These are phyloP conservation scores for Echium plantagineum DNA, from an alignment of 257 asterid species.

Conservation along the genomic window DNA sequence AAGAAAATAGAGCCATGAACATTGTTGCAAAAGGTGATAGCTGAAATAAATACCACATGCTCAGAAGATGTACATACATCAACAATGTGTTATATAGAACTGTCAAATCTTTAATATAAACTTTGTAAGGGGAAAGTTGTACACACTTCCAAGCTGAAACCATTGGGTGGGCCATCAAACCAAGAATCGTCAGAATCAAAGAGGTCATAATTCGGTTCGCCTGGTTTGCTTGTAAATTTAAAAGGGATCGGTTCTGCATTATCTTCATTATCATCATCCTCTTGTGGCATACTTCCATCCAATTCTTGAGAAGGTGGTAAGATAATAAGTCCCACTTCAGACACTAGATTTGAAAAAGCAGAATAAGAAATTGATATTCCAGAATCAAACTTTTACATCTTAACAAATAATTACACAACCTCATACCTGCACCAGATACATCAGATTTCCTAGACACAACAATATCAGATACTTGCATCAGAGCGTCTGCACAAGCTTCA, in stretches of 20 bases:
- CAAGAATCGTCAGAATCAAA: slow-evolving; percentile 68
- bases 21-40: slow-evolving; percentile 79
- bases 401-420: background rate
- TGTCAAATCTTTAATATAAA: background rate
- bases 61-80: background rate
- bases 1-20: slow-evolving; percentile 71
- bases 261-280: slow-evolving; percentile 28
- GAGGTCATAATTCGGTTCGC: slow-evolving; percentile 41
- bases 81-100: background rate
- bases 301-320: slow-evolving; percentile 39
- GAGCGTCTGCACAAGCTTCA: slow-evolving; percentile 84
- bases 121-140: slow-evolving; percentile 6
- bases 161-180: slow-evolving; percentile 76
- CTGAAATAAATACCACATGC: slow-evolving; percentile 30
- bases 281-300: slow-evolving; percentile 31
- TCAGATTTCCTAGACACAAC: slow-evolving; percentile 59
- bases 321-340: slow-evolving; percentile 64
- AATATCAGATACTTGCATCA: slow-evolving; percentile 71
- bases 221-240: slow-evolving; percentile 73
- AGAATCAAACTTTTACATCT: slow-evolving; percentile 1
- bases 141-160: slow-evolving; percentile 61
- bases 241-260: slow-evolving; percentile 32
- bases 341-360: slow-evolving; percentile 35
- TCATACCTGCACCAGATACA: slow-evolving; percentile 65
- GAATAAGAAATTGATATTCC: slow-evolving; percentile 10